phyloP scores from a whole-genome alignment of 768 basidiomycete species.

The Pisolithus marmoratus region DNA sequence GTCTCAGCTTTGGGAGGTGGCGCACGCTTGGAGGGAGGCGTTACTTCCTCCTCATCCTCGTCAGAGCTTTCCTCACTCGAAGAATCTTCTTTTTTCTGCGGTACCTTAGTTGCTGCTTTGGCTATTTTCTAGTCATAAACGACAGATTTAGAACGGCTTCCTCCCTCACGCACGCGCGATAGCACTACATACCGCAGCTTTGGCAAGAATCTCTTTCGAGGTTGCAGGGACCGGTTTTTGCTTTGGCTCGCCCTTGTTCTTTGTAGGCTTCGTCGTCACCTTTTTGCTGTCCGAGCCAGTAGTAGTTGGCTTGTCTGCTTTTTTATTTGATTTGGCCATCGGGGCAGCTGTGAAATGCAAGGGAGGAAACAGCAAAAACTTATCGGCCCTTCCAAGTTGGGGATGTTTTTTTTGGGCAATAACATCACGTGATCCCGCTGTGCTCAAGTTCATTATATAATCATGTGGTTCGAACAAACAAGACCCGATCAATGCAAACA shows the following conservation, averaged over 20 bases:
- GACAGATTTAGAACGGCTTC: too few relatives aligned
- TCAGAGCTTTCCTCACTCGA: neutral
- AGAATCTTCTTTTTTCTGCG: conserved; percentile 1
- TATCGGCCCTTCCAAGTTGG: too few relatives aligned
- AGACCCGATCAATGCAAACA: neutral
- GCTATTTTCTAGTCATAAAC: too few relatives aligned
- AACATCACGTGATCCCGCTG: neutral
- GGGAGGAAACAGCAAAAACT: too few relatives aligned
- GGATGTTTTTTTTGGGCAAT: neutral
- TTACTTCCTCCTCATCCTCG: neutral
- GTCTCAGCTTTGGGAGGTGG: neutral
- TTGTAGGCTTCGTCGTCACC: neutral
- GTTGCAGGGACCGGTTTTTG: neutral
- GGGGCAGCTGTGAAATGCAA: neutral
- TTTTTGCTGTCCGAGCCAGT: conserved; percentile 19
- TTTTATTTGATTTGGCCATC: conserved; percentile 19
- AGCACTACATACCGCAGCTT: neutral
- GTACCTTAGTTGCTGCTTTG: too few relatives aligned
- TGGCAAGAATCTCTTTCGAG: conserved; percentile 15
- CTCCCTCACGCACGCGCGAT: too few relatives aligned
- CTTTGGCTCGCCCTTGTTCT: neutral
- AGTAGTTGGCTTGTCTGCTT: conserved; percentile 10
- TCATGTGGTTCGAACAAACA: too few relatives aligned
- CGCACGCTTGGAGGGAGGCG: neutral
- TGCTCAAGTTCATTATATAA: too few relatives aligned